Evolutionary conservation across 2,329 filamentous ascomycete genomes (phyloP).

Genomic region (Aspergillus fructus): DNA sequence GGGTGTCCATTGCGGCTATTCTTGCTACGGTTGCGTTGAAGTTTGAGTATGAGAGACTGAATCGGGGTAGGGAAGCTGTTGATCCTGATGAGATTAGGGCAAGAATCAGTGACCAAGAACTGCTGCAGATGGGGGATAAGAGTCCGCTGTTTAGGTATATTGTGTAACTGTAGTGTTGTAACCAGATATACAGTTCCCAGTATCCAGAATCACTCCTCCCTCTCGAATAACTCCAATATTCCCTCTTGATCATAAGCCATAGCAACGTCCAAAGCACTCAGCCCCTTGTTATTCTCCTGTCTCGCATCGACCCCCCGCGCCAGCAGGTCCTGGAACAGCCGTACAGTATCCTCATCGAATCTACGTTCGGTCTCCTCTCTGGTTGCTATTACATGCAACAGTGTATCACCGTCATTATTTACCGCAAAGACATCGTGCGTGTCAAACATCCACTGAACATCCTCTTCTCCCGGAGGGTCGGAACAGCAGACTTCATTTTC

Average conservation of each 20-base stretch:
- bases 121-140: too few species aligned
- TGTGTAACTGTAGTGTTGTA: too few species aligned
- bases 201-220: constrained; percentile 11
- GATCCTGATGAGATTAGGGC: too few species aligned
- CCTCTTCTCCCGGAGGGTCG: not conserved
- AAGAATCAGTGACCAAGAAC: too few species aligned
- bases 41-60: too few species aligned
- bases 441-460: not conserved
- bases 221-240: constrained; percentile 12
- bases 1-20: too few species aligned
- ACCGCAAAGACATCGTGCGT: constrained; percentile 5
- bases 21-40: too few species aligned
- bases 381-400: constrained; percentile 6
- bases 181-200: too few species aligned
- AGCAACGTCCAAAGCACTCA: constrained; percentile 15
- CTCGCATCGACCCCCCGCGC: constrained; percentile 6
- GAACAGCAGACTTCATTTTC: not conserved
- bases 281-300: constrained; percentile 13
- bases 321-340: constrained; percentile 1
- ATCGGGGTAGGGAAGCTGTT: too few species aligned
- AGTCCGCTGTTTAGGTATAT: too few species aligned
- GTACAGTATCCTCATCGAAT: not conserved
- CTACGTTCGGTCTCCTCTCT: not conserved
- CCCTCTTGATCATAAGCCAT: constrained; percentile 4
- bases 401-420: constrained; percentile 9